Percentiles rank a stretch among this genome's conserved stretches.
phyloP scores from a whole-genome alignment of 805 yeast genomes.

The Metschnikowia gruessii region DNA sequence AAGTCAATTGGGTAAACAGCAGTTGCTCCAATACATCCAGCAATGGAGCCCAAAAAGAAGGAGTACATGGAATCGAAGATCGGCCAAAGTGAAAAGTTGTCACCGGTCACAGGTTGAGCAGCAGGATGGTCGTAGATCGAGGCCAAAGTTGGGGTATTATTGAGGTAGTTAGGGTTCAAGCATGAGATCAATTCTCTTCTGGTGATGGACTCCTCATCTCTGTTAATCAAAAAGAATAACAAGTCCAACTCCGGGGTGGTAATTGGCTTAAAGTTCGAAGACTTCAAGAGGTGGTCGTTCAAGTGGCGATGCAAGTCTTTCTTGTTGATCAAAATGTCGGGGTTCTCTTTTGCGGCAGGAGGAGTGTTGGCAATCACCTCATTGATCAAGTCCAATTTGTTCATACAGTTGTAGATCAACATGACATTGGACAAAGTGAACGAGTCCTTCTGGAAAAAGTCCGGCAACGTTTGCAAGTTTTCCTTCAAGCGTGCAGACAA shows the following conservation, averaged over 20 bases:
- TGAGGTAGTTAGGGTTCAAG: constrained; percentile 56
- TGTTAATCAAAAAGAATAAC: constrained; percentile 39
- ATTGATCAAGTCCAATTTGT: constrained; percentile 42
- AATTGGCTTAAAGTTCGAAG: constrained; percentile 43
- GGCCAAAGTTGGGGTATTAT: constrained; percentile 34
- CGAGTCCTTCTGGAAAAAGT: constrained; percentile 31
- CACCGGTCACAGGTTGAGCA: constrained; percentile 35
- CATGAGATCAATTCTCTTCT: constrained; percentile 41
- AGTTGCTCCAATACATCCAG: constrained; percentile 98
- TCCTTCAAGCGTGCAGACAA: constrained; percentile 37
- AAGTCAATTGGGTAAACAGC: constrained; percentile 95
- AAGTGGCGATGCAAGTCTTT: constrained; percentile 40
- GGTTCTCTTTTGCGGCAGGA: constrained; percentile 40
- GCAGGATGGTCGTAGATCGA: constrained; percentile 43
- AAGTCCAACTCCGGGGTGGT: constrained; percentile 40
- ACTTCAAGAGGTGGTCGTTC: constrained; percentile 43
- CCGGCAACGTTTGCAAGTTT: constrained; percentile 34
- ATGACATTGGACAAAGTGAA: constrained; percentile 40
- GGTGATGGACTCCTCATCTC: constrained; percentile 37
- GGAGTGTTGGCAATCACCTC: constrained; percentile 47
- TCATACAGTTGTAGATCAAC: constrained; percentile 39
- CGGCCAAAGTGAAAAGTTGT: constrained; percentile 46
- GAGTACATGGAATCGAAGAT: constrained; percentile 75
- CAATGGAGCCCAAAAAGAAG: constrained; percentile 86
- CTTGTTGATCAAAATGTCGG: constrained; percentile 42